Evolutionary conservation across 768 basidiomycete genomes (phyloP).

Genomic region (Leccinum obscurum): DNA sequence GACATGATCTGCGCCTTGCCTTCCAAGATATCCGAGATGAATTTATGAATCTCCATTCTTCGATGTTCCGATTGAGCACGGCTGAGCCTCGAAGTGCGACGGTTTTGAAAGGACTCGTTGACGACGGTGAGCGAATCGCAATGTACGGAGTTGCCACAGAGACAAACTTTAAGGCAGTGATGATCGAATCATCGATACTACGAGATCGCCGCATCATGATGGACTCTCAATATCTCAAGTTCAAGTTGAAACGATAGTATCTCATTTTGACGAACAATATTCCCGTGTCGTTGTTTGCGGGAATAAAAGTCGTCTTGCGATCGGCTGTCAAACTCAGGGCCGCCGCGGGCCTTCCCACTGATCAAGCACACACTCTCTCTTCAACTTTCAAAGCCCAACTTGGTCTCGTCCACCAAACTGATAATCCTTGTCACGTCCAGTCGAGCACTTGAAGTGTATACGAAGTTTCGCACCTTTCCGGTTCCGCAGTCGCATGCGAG

Average conservation of each 20-base stretch:
- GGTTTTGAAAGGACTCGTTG: conserved; percentile 4
- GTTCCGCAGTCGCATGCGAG: not conserved
- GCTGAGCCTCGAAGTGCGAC: not conserved
- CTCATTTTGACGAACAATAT: too few species aligned
- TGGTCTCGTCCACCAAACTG: not conserved
- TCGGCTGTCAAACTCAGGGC: not conserved
- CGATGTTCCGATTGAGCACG: not conserved
- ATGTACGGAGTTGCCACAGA: too few species aligned
- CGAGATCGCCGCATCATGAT: not conserved
- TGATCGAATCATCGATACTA: conserved; percentile 2
- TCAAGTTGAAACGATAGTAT: not conserved
- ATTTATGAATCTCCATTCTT: conserved; percentile 14
- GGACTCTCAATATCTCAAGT: not conserved
- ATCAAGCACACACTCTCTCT: not conserved
- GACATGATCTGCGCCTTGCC: conserved; percentile 41
- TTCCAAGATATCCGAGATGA: conserved; percentile 18
- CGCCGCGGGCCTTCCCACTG: not conserved
- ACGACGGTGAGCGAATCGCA: conserved; percentile 4
- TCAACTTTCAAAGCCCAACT: not conserved
- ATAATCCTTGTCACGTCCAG: not conserved
- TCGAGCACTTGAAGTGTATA: not conserved
- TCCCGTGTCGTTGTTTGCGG: not conserved
- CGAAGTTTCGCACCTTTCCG: not conserved
- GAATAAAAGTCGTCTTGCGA: not conserved
- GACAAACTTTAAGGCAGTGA: not conserved